A percentile compares a stretch with the other conserved stretches of the same genome.
Evolutionary conservation across 2,329 filamentous ascomycete species (phyloP).

Genomic region (Phaeophleospora eucalypticola): DNA sequence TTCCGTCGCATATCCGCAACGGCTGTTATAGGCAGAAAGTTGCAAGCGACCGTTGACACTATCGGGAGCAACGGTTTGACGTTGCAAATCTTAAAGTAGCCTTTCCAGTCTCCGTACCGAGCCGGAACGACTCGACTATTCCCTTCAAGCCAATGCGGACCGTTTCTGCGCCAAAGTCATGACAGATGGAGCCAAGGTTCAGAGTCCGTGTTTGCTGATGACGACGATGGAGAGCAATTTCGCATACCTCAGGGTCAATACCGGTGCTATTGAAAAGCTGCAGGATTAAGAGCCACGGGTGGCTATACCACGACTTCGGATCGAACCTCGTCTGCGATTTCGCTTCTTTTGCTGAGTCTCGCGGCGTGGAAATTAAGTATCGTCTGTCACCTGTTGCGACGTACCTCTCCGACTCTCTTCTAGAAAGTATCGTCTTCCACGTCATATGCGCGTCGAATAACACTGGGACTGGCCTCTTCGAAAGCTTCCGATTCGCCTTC

Average conservation of each 20-base stretch:
- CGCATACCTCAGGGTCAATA: neutral
- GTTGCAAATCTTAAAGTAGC: neutral
- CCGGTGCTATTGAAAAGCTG: neutral
- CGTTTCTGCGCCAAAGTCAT: neutral
- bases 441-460: conserved; percentile 41
- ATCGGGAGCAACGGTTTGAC: neutral
- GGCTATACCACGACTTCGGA: neutral
- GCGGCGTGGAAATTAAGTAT: no score
- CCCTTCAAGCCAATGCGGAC: neutral
- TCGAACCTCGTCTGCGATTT: no score
- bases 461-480: conserved; percentile 45
- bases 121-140: neutral
- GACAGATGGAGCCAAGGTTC: neutral
- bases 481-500: conserved; percentile 40
- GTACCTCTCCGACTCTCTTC: neutral
- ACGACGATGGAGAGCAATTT: neutral
- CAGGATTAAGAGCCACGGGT: neutral
- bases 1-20: no score
- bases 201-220: neutral
- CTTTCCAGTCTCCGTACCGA: neutral
- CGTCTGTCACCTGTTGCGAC: no score
- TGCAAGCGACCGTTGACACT: neutral
- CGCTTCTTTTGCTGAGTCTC: no score
- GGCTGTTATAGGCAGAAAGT: neutral
- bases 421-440: conserved; percentile 49